phyloP scores from a whole-genome alignment of 768 basidiomycete genomes.

The Tubosaeta brunneosetosa region DNA sequence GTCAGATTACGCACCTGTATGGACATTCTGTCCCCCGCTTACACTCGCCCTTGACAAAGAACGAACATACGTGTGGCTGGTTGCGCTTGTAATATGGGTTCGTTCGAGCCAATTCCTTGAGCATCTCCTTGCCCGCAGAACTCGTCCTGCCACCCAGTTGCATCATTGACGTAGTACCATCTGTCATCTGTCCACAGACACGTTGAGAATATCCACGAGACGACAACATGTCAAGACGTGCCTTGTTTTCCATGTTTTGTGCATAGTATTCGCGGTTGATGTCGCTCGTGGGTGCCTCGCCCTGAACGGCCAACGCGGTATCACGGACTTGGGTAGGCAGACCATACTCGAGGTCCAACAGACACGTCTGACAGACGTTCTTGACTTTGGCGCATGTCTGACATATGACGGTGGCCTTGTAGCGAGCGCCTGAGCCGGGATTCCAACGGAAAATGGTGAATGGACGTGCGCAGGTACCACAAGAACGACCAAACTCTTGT shows the following conservation, averaged over 20 bases:
- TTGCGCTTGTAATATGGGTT: constrained; percentile 99
- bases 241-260: constrained; percentile 87
- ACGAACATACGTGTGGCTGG: constrained; percentile 88
- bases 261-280: constrained; percentile 96
- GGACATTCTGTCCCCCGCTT: constrained; percentile 90
- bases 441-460: constrained; percentile 99
- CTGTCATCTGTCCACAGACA: constrained; percentile 52
- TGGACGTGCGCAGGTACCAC: constrained; percentile 95
- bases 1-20: constrained; percentile 50
- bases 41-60: constrained; percentile 95
- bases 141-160: constrained; percentile 53
- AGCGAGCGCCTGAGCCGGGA: constrained; percentile 87
- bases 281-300: constrained; percentile 91
- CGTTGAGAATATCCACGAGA: neutral
- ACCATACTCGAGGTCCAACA: constrained; percentile 94
- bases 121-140: constrained; percentile 91
- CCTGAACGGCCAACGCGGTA: constrained; percentile 81
- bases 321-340: constrained; percentile 96
- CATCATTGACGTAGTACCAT: constrained; percentile 56
- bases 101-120: constrained; percentile 89
- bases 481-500: constrained; percentile 93
- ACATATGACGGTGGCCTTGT: constrained; percentile 95
- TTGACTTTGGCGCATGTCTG: constrained; percentile 96
- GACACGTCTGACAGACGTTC: constrained; percentile 96
- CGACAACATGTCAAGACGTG: constrained; percentile 20